These are phyloP conservation scores for Pseudoturritis turrita DNA, from an alignment of 345 rosid species.

Conservation along the genomic window DNA sequence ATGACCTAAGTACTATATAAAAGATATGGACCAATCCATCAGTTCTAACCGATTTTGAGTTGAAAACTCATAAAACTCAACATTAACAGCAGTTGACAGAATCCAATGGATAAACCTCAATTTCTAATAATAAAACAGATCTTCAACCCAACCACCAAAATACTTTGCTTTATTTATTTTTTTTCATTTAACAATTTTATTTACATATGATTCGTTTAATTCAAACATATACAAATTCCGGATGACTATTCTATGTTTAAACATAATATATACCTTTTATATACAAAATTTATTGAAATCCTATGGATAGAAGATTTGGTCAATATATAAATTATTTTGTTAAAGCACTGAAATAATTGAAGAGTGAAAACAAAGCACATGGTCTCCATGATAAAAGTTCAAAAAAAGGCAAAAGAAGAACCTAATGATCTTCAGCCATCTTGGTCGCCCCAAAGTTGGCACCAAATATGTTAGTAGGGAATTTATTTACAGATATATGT, in stretches of 20 bases:
- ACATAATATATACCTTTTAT: background rate
- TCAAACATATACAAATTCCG: background rate
- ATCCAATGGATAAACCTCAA: no score
- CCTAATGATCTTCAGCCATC: conserved; percentile 21
- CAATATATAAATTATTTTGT: background rate
- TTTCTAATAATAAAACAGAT: no score
- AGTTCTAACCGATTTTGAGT: no score
- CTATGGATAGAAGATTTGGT: background rate
- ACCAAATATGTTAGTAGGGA: conserved; percentile 17
- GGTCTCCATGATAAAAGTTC: conserved; percentile 28
- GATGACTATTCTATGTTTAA: background rate
- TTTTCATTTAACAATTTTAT: background rate
- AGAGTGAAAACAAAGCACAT: conserved; percentile 20
- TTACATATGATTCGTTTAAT: background rate
- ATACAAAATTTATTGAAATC: background rate
- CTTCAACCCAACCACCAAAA: background rate
- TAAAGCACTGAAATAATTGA: conserved; percentile 16
- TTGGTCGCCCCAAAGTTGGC: conserved; percentile 14
- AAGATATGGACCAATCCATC: no score
- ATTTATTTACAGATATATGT: background rate
- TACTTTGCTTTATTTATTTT: background rate
- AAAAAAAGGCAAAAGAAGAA: conserved; percentile 23
- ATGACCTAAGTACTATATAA: no score
- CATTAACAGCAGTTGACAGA: no score
- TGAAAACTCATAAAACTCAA: no score